Conservation (phyloP, 2,329 filamentous ascomycete species). For the Trichoderma sp. region DNA sequence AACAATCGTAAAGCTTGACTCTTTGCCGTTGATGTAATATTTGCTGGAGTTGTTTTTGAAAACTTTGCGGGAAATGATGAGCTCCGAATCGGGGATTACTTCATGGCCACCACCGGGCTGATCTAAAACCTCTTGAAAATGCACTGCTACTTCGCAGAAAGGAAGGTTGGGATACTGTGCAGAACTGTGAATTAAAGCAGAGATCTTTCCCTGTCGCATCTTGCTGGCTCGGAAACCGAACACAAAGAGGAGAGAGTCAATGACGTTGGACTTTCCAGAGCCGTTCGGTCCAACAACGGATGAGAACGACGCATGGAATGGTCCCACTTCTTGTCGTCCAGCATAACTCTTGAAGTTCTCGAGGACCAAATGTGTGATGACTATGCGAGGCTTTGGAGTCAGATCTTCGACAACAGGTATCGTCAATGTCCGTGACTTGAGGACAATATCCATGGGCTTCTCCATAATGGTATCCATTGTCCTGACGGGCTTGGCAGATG, state of each 20-base stretch:
- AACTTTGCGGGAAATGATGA: constrained; percentile 87
- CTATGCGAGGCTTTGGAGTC: constrained; percentile 81
- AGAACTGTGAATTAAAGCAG: constrained; percentile 96
- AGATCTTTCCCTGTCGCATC: constrained; percentile 98
- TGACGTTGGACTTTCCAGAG: constrained; percentile 98
- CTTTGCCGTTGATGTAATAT: constrained; percentile 92
- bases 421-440: constrained; percentile 77
- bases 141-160: constrained; percentile 92
- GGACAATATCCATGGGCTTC: constrained; percentile 89
- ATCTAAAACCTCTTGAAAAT: constrained; percentile 95
- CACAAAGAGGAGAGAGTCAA: constrained; percentile 97
- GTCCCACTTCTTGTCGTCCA: constrained; percentile 90
- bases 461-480: constrained; percentile 79
- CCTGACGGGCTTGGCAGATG: constrained; percentile 70
- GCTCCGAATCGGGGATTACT: constrained; percentile 78
- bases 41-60: constrained; percentile 99
- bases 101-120: constrained; percentile 75
- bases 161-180: constrained; percentile 83
- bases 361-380: constrained; percentile 88
- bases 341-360: constrained; percentile 99
- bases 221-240: constrained; percentile 99
- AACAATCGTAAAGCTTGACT: constrained; percentile 90
- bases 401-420: constrained; percentile 72
- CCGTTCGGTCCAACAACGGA: constrained; percentile 98
- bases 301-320: constrained; percentile 96